Evolutionary conservation across 106 monocot species (phyloP).

Genomic region (Dendrobium huoshanense): DNA sequence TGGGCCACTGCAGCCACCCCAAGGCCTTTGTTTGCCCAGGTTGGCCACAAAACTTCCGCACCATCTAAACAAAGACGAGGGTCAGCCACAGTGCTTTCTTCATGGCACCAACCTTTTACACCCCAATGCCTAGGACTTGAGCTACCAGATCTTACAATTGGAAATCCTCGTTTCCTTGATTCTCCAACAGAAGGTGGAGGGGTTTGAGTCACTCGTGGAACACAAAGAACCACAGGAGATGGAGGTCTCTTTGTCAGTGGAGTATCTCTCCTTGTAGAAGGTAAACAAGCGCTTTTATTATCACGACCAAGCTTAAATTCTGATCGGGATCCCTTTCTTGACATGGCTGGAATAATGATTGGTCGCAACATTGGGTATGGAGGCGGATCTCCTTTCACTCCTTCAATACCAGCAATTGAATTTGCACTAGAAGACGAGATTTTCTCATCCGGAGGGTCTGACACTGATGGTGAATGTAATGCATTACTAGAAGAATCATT

Average conservation of each 20-base stretch:
- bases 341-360: constrained; percentile 74
- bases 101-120: constrained; percentile 52
- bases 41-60: constrained; percentile 91
- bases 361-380: constrained; percentile 80
- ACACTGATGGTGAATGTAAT: constrained; percentile 31
- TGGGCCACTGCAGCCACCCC: constrained; percentile 43
- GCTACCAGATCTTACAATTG: constrained; percentile 92
- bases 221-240: constrained; percentile 94
- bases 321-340: constrained; percentile 72
- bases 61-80: constrained; percentile 54
- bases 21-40: constrained; percentile 58
- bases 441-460: constrained; percentile 49
- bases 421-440: constrained; percentile 23
- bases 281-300: constrained; percentile 68
- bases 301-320: constrained; percentile 70
- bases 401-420: constrained; percentile 44
- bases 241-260: constrained; percentile 73
- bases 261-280: constrained; percentile 62
- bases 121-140: constrained; percentile 98
- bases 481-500: constrained; percentile 32
- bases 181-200: constrained; percentile 83
- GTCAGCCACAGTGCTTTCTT: constrained; percentile 43
- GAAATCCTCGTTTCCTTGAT: constrained; percentile 81
- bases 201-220: constrained; percentile 69
- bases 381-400: constrained; percentile 65